Evolutionary conservation across 768 basidiomycete genomes (phyloP), one percentile per base, ranked within the genome.

Genomic region (Mrakia blollopis): DNA sequence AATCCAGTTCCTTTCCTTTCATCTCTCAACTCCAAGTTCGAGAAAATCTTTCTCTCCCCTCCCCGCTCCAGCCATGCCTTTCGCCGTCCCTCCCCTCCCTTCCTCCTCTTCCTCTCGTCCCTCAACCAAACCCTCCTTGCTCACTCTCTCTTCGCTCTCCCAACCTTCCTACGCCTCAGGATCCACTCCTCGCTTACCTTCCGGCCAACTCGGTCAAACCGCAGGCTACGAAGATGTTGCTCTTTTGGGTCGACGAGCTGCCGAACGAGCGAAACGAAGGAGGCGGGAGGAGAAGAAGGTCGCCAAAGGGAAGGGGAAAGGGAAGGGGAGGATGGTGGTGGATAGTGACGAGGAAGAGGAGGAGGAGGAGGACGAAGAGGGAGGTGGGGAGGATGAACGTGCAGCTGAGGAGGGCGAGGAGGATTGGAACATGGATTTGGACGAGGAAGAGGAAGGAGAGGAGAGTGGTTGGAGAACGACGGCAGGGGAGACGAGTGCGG

Each of bases 191-290:
- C 65, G 35, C 7, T 7, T 35, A 1, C 37, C 39, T 13, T 37
- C 65, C 7, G 35, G 65, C 25, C 65, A 68, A 39, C 65, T 68
- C 35, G 65, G 65, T 39, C 35, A 23, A 25, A 39, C 65, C 0
- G 37, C 37, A 10, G 65, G 65, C 7, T 68, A 68, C 37, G 65
- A 68, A n/a, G 65, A 68, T 21, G 65, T 68, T 39, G 39, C 18
- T n/a, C 16, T 37, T 3, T 13, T 68, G 2, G n/a, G 37, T 0
- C 35, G 37, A 10, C 25, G n/a, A 21, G 39, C 8, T 6, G 65
- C 65, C 10, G 65, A 41, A 2, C 65, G 39, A 0, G 5, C 18
- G 35, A 35, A 39, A 41, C 35, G 65, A 23, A 37, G 37, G 35
- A 41, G 65, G 37, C 39, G 21, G 35, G 23, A 63, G 30, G 30